phyloP scores from a whole-genome alignment of 1,139 yeast species.

The Geotrichum fermentans region DNA sequence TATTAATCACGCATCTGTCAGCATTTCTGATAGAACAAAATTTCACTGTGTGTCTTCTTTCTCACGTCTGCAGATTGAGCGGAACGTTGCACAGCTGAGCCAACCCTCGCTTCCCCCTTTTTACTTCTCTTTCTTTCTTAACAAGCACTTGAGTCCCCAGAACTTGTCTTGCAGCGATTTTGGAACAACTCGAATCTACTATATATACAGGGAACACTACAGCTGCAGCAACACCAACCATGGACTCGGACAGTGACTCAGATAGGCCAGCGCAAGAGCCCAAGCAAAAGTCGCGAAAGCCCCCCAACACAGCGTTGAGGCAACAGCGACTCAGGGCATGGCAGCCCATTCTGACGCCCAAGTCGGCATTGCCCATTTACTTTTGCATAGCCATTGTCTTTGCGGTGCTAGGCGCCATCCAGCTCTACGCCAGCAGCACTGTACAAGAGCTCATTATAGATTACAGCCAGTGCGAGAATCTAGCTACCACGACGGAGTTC shows the following conservation, averaged over 20 bases:
- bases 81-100: too few species aligned
- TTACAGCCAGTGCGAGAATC: slow-evolving; percentile 65
- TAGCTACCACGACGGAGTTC: slow-evolving; percentile 54
- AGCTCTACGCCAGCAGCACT: slow-evolving; percentile 72
- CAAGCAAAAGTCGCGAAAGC: slow-evolving; percentile 37
- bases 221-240: slow-evolving; percentile 21
- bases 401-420: slow-evolving; percentile 87
- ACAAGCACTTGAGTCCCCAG: too few species aligned
- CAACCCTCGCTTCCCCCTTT: too few species aligned
- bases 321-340: slow-evolving; percentile 47
- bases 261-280: slow-evolving; percentile 27
- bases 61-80: too few species aligned
- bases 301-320: slow-evolving; percentile 44
- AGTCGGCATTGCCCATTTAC: slow-evolving; percentile 78
- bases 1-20: too few species aligned
- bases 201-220: too few species aligned
- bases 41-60: too few species aligned
- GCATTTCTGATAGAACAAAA: too few species aligned
- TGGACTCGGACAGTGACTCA: slow-evolving; percentile 40
- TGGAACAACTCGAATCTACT: too few species aligned
- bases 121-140: too few species aligned
- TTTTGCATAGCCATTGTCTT: slow-evolving; percentile 69
- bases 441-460: slow-evolving; percentile 79
- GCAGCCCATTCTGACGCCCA: slow-evolving; percentile 85
- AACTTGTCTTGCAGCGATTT: not conserved